phyloP scores from a whole-genome alignment of 1,139 yeast species.

The Candida neerlandica region DNA sequence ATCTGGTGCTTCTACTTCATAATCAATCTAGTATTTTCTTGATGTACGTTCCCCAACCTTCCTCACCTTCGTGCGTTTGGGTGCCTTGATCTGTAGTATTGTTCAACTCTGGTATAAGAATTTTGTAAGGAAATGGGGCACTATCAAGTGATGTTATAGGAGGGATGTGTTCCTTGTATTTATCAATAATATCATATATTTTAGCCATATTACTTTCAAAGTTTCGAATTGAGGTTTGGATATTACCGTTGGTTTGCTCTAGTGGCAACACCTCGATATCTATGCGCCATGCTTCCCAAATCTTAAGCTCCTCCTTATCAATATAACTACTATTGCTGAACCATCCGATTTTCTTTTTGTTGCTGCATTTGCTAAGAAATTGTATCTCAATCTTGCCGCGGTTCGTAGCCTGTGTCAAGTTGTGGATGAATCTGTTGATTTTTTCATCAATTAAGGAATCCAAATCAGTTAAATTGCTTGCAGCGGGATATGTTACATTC shows the following conservation, averaged over 20 bases:
- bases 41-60: constrained; percentile 53
- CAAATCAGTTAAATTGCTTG: constrained; percentile 43
- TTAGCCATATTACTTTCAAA: constrained; percentile 47
- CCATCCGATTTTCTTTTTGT: constrained; percentile 46
- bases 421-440: constrained; percentile 34
- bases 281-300: constrained; percentile 50
- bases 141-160: constrained; percentile 69
- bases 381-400: constrained; percentile 13
- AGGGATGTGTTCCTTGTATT: constrained; percentile 68
- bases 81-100: constrained; percentile 2
- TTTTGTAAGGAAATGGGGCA: constrained; percentile 66
- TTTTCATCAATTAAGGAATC: constrained; percentile 47
- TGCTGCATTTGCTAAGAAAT: constrained; percentile 15
- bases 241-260: constrained; percentile 13
- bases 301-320: constrained; percentile 15
- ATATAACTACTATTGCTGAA: constrained; percentile 30
- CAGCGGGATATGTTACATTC: constrained; percentile 49
- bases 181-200: constrained; percentile 55
- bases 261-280: constrained; percentile 39
- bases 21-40: constrained; percentile 44
- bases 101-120: constrained; percentile 22
- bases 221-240: constrained; percentile 32
- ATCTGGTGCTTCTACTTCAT: background rate
- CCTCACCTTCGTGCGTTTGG: constrained; percentile 22
- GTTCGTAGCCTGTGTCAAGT: constrained; percentile 3